phyloP scores from a whole-genome alignment of 108 stramenopile species.

The Cyclotella choctawhatcheeana region DNA sequence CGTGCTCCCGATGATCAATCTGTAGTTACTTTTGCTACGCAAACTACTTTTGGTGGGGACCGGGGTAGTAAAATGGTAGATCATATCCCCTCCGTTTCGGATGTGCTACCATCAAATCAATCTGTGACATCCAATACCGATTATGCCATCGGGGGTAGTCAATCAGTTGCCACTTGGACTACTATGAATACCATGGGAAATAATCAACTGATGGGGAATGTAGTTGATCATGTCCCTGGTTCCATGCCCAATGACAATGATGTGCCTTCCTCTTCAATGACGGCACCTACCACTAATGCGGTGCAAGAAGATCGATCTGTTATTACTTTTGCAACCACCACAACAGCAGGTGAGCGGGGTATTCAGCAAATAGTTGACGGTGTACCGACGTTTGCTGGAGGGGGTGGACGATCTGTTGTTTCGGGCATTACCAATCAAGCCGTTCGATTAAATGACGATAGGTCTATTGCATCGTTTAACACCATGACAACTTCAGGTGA shows the following conservation, averaged over 20 bases:
- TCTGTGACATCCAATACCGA: slow-evolving; percentile 27
- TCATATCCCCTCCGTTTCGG: slow-evolving; percentile 38
- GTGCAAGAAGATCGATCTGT: slow-evolving; percentile 38
- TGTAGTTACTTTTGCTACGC: slow-evolving; percentile 50
- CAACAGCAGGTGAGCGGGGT: slow-evolving; percentile 30
- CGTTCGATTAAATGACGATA: slow-evolving; percentile 38
- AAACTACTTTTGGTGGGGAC: slow-evolving; percentile 35
- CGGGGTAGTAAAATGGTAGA: slow-evolving; percentile 38
- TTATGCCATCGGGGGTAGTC: slow-evolving; percentile 27
- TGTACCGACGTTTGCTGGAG: slow-evolving; percentile 50
- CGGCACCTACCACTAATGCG: slow-evolving; percentile 31
- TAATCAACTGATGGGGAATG: slow-evolving; percentile 36
- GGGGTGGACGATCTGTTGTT: slow-evolving; percentile 33
- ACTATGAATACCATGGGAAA: slow-evolving; percentile 45
- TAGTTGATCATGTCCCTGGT: slow-evolving; percentile 40
- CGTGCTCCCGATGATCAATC: slow-evolving; percentile 50
- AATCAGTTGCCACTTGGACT: slow-evolving; percentile 43
- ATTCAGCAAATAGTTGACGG: slow-evolving; percentile 47
- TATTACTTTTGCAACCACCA: slow-evolving; percentile 35
- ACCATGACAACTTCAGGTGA: slow-evolving; percentile 49
- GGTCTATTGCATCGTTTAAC: slow-evolving; percentile 35
- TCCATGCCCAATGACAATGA: background rate
- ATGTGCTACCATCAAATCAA: background rate
- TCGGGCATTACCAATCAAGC: slow-evolving; percentile 50
- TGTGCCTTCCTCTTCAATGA: slow-evolving; percentile 18